Evolutionary conservation across 345 rosid species (phyloP).

Genomic region (Ailanthus altissimus): DNA sequence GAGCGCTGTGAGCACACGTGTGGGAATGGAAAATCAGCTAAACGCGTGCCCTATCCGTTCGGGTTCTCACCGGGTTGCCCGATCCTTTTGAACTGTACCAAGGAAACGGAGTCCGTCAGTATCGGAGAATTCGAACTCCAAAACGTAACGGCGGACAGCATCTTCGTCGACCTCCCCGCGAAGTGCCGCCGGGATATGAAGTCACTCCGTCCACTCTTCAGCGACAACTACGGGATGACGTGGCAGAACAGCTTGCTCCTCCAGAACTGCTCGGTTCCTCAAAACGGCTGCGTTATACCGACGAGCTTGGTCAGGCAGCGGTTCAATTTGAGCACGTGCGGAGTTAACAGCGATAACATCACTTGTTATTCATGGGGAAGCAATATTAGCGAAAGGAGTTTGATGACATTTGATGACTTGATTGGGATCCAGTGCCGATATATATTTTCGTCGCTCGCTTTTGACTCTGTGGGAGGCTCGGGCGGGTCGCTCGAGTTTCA

Average conservation of each 20-base stretch:
- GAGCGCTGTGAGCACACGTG: conserved; percentile 37
- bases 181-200: conserved; percentile 44
- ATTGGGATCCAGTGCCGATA: conserved; percentile 31
- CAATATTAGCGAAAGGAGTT: background rate
- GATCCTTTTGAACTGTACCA: conserved; percentile 48
- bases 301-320: conserved; percentile 27
- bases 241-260: conserved; percentile 55
- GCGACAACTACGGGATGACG: conserved; percentile 43
- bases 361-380: conserved; percentile 44
- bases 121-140: conserved; percentile 55
- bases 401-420: conserved; percentile 33
- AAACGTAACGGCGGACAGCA: conserved; percentile 49
- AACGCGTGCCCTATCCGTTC: conserved; percentile 57
- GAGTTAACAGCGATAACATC: conserved; percentile 28
- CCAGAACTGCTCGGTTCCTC: conserved; percentile 39
- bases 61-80: conserved; percentile 61
- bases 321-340: conserved; percentile 28
- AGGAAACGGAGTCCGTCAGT: background rate
- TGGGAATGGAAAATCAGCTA: conserved; percentile 28
- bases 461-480: conserved; percentile 25
- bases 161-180: conserved; percentile 43
- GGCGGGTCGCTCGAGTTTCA: conserved; percentile 50
- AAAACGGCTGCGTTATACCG: conserved; percentile 42
- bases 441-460: conserved; percentile 58
- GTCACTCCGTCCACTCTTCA: conserved; percentile 36